Evolutionary conservation across 1,284 basidiomycete species (phyloP).

Genomic region (Marasmius oreades): DNA sequence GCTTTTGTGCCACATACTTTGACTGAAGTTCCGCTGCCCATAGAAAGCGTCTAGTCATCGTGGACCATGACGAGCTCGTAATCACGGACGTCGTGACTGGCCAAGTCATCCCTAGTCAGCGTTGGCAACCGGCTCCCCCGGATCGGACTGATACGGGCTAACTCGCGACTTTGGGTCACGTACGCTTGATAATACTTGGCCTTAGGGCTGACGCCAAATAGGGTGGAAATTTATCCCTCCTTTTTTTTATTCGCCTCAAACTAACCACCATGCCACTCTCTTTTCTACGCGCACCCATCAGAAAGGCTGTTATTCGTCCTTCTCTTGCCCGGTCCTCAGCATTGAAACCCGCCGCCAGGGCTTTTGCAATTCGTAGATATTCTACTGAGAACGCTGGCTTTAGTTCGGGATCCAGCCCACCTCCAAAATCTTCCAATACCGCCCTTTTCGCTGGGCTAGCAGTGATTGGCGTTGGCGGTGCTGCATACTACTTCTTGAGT

Average conservation of each 20-base stretch:
- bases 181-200: slow-evolving; percentile 8
- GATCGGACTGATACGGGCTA: not conserved
- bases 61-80: not conserved
- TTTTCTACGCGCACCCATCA: slow-evolving; percentile 43
- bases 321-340: slow-evolving; percentile 24
- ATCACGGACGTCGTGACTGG: not conserved
- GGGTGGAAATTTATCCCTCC: not conserved
- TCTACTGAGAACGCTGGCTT: slow-evolving; percentile 49
- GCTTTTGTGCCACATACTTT: too few species aligned
- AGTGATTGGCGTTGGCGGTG: slow-evolving; percentile 43
- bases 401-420: slow-evolving; percentile 25
- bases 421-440: slow-evolving; percentile 43
- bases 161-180: slow-evolving; percentile 5
- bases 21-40: too few species aligned
- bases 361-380: slow-evolving; percentile 45
- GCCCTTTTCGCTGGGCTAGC: slow-evolving; percentile 56
- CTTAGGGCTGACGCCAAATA: not conserved
- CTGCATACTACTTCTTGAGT: slow-evolving; percentile 53
- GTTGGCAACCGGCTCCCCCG: not conserved
- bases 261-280: slow-evolving; percentile 43
- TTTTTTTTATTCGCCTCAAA: not conserved
- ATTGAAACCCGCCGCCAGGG: slow-evolving; percentile 25
- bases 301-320: slow-evolving; percentile 37
- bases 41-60: not conserved
- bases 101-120: not conserved